Conservation (phyloP, 2,329 filamentous ascomycete species). For the Cladosporium austrohemisphaericum region DNA sequence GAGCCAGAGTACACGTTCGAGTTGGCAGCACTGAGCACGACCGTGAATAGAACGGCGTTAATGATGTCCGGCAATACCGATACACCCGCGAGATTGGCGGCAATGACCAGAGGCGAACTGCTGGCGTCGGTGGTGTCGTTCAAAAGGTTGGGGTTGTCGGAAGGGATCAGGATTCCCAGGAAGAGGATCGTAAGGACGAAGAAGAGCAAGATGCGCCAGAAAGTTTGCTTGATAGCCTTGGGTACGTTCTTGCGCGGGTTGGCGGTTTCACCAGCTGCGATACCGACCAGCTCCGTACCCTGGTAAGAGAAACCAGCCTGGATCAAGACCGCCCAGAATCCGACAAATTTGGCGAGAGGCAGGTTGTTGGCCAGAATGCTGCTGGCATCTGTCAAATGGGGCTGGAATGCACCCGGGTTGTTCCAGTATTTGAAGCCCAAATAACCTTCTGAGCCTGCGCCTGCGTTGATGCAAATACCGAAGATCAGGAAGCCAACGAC, state of each 20-base stretch:
- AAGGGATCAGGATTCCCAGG: conserved; percentile 35
- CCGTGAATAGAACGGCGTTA: conserved; percentile 67
- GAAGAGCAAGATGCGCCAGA: conserved; percentile 36
- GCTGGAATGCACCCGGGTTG: conserved; percentile 37
- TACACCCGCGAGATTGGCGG: conserved; percentile 59
- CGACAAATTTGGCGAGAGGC: conserved; percentile 36
- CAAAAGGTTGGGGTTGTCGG: conserved; percentile 36
- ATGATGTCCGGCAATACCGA: conserved; percentile 60
- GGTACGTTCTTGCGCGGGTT: conserved; percentile 49
- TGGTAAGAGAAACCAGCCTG: conserved; percentile 56
- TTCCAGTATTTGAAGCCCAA: conserved; percentile 55
- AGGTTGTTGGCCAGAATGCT: conserved; percentile 25
- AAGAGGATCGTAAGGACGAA: conserved; percentile 36
- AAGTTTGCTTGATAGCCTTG: conserved; percentile 35
- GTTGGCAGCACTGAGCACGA: conserved; percentile 66
- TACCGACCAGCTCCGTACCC: conserved; percentile 52
- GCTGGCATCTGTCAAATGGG: conserved; percentile 21
- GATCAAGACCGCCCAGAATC: conserved; percentile 56
- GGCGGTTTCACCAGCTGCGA: conserved; percentile 50
- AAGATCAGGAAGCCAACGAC: conserved; percentile 46
- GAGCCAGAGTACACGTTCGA: conserved; percentile 66
- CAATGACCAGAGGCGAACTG: conserved; percentile 64
- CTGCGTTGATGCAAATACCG: conserved; percentile 39
- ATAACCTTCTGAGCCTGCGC: conserved; percentile 51
- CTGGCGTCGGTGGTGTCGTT: conserved; percentile 41